Base-by-base conservation (phyloP, 2,329 filamentous ascomycete genomes). In the Escovopsis sp. region DNA sequence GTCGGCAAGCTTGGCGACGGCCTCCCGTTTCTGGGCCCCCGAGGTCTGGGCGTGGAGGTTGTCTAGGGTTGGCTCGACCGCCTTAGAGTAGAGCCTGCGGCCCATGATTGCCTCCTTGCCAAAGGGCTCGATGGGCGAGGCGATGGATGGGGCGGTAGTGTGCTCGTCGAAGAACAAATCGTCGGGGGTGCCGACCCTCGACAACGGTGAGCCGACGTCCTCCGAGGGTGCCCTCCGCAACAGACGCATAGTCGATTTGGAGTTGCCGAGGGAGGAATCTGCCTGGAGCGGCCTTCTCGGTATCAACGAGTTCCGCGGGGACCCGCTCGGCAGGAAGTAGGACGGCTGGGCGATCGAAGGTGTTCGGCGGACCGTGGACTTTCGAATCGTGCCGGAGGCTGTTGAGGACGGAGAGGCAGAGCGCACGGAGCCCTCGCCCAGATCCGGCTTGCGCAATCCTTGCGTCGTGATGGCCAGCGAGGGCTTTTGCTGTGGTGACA, bases 221-320 rank as follows among this genome's bases (percentile, higher is more conserved):
- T 32, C 28, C 3, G 28, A 32, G 4, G 28, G 28, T 9, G 28
- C 28, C 11, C 28, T 32, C 28, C 85, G 84, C 67, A 95, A 96
- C 41, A 94, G 80, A 43, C 88, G 81, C 50, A 94, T 85, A 12
- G 88, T 94, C 1, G 89, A 95, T 2, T 85, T 85, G 7, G 81
- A 83, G 60, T 96, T 96, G 41, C 89, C 91, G 62, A 93, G 96
- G 6, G 82, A 93, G 69, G 94, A 80, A 55, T 96, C 86, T 2
- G 91, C 11, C 11, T 32, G 86, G 2, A 95, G 70, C 0, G 89
- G 88, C 49, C 85, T 80, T 61, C 85, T 87, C 1, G 75, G 61
- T 2, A 69, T 69, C 44, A 64, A 43, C 12, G 65, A 58, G 32
- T 60, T 49, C 48, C 0, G 88, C 91, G 1, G 73, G 72, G 1